A percentile compares a stretch with the other conserved stretches of the same genome.
Evolutionary conservation across 2,329 filamentous ascomycete genomes (phyloP).

Genomic region (Diaporthe citrichinensis): DNA sequence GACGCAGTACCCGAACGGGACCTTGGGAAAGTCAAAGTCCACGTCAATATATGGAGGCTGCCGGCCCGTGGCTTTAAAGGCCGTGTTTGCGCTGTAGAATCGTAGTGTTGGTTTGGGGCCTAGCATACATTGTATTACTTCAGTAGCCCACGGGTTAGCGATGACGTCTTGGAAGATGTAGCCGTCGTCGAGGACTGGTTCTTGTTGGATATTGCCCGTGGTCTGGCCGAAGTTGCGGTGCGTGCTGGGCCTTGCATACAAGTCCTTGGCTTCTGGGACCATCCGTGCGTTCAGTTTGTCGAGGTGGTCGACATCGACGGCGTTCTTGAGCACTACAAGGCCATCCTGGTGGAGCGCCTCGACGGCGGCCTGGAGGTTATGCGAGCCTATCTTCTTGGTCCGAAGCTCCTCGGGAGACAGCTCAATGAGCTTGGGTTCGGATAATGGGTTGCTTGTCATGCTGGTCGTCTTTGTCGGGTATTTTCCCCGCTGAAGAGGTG

Average conservation of each 20-base stretch:
- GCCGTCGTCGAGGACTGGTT: slow-evolving; percentile 42
- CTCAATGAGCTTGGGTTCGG: slow-evolving; percentile 20
- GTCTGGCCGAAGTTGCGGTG: slow-evolving; percentile 40
- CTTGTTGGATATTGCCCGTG: slow-evolving; percentile 44
- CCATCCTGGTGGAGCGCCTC: slow-evolving; percentile 54
- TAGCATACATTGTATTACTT: slow-evolving; percentile 53
- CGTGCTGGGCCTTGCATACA: slow-evolving; percentile 43
- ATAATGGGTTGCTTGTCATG: not conserved
- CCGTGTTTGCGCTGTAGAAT: slow-evolving; percentile 57
- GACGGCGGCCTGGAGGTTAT: slow-evolving; percentile 52
- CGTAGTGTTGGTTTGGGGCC: slow-evolving; percentile 54
- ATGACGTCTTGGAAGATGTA: slow-evolving; percentile 44
- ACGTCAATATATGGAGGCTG: slow-evolving; percentile 59
- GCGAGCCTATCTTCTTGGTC: slow-evolving; percentile 26
- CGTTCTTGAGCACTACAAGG: slow-evolving; percentile 53
- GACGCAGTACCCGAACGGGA: slow-evolving; percentile 62
- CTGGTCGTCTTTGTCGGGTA: not conserved
- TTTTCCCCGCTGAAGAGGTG: not conserved
- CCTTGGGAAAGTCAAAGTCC: slow-evolving; percentile 61
- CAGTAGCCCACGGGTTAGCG: slow-evolving; percentile 52
- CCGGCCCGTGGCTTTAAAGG: slow-evolving; percentile 52
- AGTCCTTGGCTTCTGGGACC: slow-evolving; percentile 51
- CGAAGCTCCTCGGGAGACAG: slow-evolving; percentile 15
- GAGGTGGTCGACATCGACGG: slow-evolving; percentile 52
- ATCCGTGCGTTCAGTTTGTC: slow-evolving; percentile 53